Evolutionary conservation across 129 eudicot species (phyloP).

Genomic region (Sambucus nigra): DNA sequence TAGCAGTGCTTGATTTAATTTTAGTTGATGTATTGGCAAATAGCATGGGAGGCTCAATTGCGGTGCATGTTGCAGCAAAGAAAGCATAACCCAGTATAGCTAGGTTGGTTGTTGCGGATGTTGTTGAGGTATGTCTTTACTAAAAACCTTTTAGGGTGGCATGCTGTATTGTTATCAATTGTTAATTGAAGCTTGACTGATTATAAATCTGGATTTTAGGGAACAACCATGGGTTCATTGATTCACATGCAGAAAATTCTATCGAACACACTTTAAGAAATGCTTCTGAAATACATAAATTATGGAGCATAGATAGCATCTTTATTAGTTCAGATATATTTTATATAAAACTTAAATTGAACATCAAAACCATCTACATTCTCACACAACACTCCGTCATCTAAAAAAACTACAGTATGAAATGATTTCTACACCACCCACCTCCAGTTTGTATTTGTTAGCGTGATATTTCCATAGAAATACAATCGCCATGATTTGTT

Average conservation of each 20-base stretch:
- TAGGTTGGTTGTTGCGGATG: conserved; percentile 94
- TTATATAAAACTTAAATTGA: too few species aligned
- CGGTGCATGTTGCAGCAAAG: conserved; percentile 94
- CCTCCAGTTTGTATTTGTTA: too few species aligned
- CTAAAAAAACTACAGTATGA: too few species aligned
- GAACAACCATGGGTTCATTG: conserved; percentile 96
- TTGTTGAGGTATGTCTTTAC: conserved; percentile 73
- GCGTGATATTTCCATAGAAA: too few species aligned
- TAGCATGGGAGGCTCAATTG: conserved; percentile 98
- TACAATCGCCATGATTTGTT: too few species aligned
- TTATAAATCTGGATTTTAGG: conserved; percentile 40
- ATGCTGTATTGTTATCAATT: not conserved
- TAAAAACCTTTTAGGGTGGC: not conserved
- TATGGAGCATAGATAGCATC: too few species aligned
- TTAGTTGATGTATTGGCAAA: conserved; percentile 5
- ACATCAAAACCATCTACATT: too few species aligned
- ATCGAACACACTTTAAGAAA: too few species aligned
- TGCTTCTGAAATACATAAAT: too few species aligned
- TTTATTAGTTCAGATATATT: too few species aligned
- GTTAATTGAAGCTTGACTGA: conserved; percentile 4
- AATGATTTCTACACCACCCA: too few species aligned
- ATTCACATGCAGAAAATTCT: conserved; percentile 91
- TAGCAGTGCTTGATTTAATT: not conserved
- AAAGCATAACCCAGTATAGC: conserved; percentile 65
- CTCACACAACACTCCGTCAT: too few species aligned